Conservation (phyloP, 2,329 filamentous ascomycete species). For the Lasiodiplodia sp. region DNA sequence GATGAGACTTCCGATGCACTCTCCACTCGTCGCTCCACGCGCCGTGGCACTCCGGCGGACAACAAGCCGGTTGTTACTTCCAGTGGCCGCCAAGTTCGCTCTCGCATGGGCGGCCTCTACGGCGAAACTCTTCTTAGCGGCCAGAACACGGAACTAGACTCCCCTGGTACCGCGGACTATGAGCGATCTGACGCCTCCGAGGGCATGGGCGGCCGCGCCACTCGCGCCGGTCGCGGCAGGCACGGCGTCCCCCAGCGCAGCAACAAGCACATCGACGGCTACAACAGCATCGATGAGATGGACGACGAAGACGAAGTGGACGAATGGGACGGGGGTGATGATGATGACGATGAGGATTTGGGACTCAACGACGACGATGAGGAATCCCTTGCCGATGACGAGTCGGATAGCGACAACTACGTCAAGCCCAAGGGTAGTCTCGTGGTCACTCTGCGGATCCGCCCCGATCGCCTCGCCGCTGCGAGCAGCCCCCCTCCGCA, state of each 20-base stretch:
- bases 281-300: slow-evolving; percentile 67
- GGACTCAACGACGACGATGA: slow-evolving; percentile 67
- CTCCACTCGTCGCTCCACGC: slow-evolving; percentile 68
- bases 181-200: slow-evolving; percentile 55
- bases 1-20: slow-evolving; percentile 69
- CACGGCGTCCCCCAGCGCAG: slow-evolving; percentile 39
- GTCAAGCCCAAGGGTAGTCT: slow-evolving; percentile 22
- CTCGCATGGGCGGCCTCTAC: slow-evolving; percentile 69
- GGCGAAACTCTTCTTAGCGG: slow-evolving; percentile 67
- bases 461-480: slow-evolving; percentile 15
- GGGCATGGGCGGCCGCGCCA: slow-evolving; percentile 52
- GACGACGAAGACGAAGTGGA: slow-evolving; percentile 73
- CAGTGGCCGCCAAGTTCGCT: slow-evolving; percentile 84
- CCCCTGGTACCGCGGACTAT: slow-evolving; percentile 52
- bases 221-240: slow-evolving; percentile 44
- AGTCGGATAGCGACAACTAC: slow-evolving; percentile 45
- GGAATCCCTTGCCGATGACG: slow-evolving; percentile 46
- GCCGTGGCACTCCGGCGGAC: slow-evolving; percentile 79
- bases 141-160: slow-evolving; percentile 52
- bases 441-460: slow-evolving; percentile 20
- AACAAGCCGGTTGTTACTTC: slow-evolving; percentile 74
- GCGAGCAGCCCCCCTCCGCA: slow-evolving; percentile 22
- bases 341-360: slow-evolving; percentile 72
- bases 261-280: slow-evolving; percentile 59
- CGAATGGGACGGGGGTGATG: slow-evolving; percentile 78